A percentile compares a stretch with the other conserved stretches of the same genome.
Evolutionary conservation across 2,329 filamentous ascomycete species (phyloP).

Genomic region (Lachnellula cervina): DNA sequence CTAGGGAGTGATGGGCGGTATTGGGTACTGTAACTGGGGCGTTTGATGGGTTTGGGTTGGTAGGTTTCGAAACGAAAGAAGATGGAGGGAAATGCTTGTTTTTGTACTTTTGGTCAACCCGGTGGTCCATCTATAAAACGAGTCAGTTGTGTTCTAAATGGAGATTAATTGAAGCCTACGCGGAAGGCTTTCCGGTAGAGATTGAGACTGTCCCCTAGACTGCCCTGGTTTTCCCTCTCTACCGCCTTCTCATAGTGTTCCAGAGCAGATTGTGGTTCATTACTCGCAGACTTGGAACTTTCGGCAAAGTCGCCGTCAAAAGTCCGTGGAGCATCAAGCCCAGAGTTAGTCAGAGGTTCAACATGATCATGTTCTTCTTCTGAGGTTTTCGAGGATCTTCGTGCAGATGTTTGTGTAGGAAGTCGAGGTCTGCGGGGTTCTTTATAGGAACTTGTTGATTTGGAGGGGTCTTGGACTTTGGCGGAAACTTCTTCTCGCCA

Average conservation of each 20-base stretch:
- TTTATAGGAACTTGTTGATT: constrained; percentile 16
- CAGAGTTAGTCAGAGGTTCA: constrained; percentile 6
- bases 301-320: constrained; percentile 3
- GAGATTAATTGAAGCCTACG: constrained; percentile 42
- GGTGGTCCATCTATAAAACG: constrained; percentile 65
- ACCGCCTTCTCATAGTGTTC: constrained; percentile 93
- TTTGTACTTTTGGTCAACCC: constrained; percentile 81
- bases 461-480: constrained; percentile 17
- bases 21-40: constrained; percentile 47
- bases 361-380: constrained; percentile 18
- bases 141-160: constrained; percentile 8
- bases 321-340: constrained; percentile 10
- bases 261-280: constrained; percentile 68
- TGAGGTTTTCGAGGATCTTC: constrained; percentile 3
- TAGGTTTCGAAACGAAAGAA: constrained; percentile 41
- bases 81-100: constrained; percentile 82
- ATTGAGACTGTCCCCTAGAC: constrained; percentile 79
- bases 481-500: constrained; percentile 67
- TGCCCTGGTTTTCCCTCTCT: constrained; percentile 79
- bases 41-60: constrained; percentile 38
- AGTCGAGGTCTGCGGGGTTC: constrained; percentile 17
- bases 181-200: constrained; percentile 88
- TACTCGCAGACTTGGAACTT: constrained; percentile 16
- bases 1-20: constrained; percentile 52
- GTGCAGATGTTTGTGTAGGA: constrained; percentile 11